Conservation (phyloP, 2,329 filamentous ascomycete genomes). For the Colletotrichum tropicicola region DNA sequence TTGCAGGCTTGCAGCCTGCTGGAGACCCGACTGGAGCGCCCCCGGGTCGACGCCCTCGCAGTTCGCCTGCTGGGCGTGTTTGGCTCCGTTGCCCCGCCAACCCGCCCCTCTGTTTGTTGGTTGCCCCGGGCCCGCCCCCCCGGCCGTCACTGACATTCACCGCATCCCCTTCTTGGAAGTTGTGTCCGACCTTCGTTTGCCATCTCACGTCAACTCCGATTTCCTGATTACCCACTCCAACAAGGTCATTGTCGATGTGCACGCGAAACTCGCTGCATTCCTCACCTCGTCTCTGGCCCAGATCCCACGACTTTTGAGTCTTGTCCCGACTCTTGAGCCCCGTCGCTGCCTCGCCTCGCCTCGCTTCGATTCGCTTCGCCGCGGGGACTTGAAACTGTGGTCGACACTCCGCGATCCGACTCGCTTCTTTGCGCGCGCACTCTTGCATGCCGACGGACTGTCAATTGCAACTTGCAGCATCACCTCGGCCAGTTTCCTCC, state of each 20-base stretch:
- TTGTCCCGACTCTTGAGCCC: background rate
- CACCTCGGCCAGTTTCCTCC: slow-evolving; percentile 9
- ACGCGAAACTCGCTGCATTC: slow-evolving; percentile 21
- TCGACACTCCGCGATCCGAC: background rate
- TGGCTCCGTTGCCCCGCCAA: slow-evolving; percentile 32
- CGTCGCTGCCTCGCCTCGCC: background rate
- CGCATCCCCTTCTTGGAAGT: slow-evolving; percentile 31
- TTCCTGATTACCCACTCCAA: slow-evolving; percentile 25
- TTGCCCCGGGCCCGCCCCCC: slow-evolving; percentile 28
- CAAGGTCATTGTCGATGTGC: slow-evolving; percentile 32
- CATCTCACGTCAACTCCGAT: slow-evolving; percentile 26
- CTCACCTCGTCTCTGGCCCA: slow-evolving; percentile 10
- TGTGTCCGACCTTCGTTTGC: slow-evolving; percentile 22
- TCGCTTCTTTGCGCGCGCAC: background rate
- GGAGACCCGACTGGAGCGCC: background rate
- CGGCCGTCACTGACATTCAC: slow-evolving; percentile 30
- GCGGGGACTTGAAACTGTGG: slow-evolving; percentile 5
- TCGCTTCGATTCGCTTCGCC: slow-evolving; percentile 18
- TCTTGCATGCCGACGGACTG: slow-evolving; percentile 8
- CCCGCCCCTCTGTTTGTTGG: slow-evolving; percentile 34
- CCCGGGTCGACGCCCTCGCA: background rate
- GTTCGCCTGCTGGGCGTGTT: slow-evolving; percentile 2
- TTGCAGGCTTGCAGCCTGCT: slow-evolving; percentile 13
- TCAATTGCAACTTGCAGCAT: slow-evolving; percentile 13
- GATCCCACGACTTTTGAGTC: background rate